A percentile compares a stretch with the other conserved stretches of the same genome.
Conservation (phyloP, 176 grass and related monocot species). For the Dendrocalamus sinicus region DNA sequence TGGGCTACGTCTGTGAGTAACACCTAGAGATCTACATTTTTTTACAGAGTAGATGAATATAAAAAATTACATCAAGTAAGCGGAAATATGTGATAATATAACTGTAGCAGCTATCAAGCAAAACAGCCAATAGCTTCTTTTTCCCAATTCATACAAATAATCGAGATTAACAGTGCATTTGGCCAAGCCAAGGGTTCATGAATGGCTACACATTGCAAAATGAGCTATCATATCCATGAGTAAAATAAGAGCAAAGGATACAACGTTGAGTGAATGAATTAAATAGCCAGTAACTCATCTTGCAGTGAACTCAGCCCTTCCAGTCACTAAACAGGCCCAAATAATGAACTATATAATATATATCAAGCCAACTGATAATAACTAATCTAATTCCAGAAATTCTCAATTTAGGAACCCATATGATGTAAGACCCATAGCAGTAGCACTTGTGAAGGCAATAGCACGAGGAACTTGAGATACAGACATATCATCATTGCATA, state of each 20-base stretch:
- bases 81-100: background rate
- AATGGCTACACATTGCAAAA: background rate
- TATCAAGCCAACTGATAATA: background rate
- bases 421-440: background rate
- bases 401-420: background rate
- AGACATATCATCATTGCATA: background rate
- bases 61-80: background rate
- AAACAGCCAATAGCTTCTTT: background rate
- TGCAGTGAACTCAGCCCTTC: background rate
- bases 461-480: background rate
- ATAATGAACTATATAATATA: background rate
- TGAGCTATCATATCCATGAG: background rate
- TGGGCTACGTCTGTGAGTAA: background rate
- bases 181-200: background rate
- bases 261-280: background rate
- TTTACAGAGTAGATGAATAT: background rate
- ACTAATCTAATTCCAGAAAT: background rate
- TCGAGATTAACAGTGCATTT: background rate
- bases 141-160: background rate
- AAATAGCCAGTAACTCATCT: background rate
- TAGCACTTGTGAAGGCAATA: slow-evolving; percentile 3
- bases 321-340: background rate
- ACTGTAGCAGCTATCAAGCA: slow-evolving; percentile 1
- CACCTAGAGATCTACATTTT: background rate
- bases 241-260: background rate